A percentile compares a stretch with the other conserved stretches of the same genome.
Evolutionary conservation across 2,329 filamentous ascomycete species (phyloP).

Genomic region (Camillea tinctor): DNA sequence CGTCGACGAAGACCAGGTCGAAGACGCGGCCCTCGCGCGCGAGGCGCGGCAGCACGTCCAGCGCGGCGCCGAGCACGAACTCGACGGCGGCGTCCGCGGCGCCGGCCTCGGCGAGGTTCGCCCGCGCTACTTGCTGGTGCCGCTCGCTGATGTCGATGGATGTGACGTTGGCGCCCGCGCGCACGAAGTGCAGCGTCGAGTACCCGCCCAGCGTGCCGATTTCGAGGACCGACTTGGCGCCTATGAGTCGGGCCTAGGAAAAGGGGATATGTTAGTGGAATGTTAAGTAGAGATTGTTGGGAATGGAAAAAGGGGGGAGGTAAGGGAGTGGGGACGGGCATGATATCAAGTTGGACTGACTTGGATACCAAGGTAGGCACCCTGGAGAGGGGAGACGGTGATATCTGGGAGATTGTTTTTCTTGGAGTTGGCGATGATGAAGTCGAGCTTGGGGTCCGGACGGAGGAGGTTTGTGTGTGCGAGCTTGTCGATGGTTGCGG

Average conservation of each 20-base stretch:
- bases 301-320: not conserved
- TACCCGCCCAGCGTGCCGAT: not conserved
- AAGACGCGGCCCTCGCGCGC: not conserved
- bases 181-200: not conserved
- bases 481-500: not conserved
- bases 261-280: not conserved
- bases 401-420: not conserved
- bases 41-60: not conserved
- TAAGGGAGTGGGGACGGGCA: no score
- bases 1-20: not conserved
- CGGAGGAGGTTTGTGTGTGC: not conserved
- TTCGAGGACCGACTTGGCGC: not conserved
- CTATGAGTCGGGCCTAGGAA: not conserved
- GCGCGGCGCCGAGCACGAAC: not conserved
- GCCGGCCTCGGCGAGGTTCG: not conserved
- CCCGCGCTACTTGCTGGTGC: not conserved
- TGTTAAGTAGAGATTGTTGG: not conserved
- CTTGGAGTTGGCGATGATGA: not conserved
- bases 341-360: not conserved
- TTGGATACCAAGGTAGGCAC: not conserved
- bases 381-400: not conserved
- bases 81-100: not conserved
- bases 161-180: not conserved
- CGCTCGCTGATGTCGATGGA: not conserved
- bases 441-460: not conserved